Evolutionary conservation across 306 rosid genomes (phyloP).

Genomic region (Castanospermum australe): DNA sequence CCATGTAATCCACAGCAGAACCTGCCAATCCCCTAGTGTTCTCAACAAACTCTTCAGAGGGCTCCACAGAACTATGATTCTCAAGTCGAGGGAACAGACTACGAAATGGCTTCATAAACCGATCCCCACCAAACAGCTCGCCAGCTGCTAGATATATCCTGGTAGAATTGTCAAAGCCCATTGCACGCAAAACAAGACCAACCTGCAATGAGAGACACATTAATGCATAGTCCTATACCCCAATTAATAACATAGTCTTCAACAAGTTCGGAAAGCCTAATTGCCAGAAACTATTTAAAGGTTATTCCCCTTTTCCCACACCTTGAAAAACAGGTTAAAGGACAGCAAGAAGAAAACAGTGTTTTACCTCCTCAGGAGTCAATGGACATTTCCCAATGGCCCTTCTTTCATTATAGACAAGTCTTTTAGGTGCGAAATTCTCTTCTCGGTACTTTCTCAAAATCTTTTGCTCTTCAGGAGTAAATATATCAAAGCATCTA

Average conservation of each 20-base stretch:
- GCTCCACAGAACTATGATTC: constrained; percentile 81
- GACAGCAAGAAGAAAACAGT: neutral
- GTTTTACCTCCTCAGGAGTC: constrained; percentile 95
- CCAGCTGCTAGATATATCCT: constrained; percentile 50
- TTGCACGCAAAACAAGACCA: constrained; percentile 66
- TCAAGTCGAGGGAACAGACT: constrained; percentile 78
- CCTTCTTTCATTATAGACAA: constrained; percentile 79
- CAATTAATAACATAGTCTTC: neutral
- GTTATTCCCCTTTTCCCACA: neutral
- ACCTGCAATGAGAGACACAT: constrained; percentile 50
- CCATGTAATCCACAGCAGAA: constrained; percentile 99
- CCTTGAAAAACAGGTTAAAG: constrained; percentile 17
- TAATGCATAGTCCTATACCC: neutral
- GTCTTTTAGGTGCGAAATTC: constrained; percentile 87
- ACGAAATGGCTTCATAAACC: constrained; percentile 87
- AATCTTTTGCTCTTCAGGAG: constrained; percentile 66
- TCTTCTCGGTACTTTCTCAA: constrained; percentile 77
- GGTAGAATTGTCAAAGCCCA: constrained; percentile 21
- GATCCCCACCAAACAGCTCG: constrained; percentile 88
- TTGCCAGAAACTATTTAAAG: constrained; percentile 2
- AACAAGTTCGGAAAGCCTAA: neutral
- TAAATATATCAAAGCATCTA: constrained; percentile 89
- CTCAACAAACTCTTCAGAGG: constrained; percentile 71
- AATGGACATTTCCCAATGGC: constrained; percentile 98
- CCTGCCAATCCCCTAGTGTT: constrained; percentile 86